These are phyloP conservation scores for Ogataea henricii DNA, from an alignment of 805 yeast species.

Conservation along the genomic window DNA sequence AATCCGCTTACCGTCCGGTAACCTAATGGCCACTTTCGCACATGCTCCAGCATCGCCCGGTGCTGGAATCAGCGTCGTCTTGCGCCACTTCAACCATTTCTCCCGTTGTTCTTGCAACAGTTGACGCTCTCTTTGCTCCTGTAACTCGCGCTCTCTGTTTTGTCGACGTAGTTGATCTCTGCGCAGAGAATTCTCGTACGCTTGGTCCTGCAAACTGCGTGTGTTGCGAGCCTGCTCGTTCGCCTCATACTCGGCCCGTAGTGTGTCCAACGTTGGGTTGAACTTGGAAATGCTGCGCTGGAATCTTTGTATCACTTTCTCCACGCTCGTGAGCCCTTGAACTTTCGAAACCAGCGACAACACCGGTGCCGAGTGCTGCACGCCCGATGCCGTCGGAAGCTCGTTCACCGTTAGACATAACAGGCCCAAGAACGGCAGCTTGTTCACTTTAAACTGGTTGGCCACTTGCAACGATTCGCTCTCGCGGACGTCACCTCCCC, in stretches of 20 bases:
- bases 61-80: conserved; percentile 25
- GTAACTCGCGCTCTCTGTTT: conserved; percentile 36
- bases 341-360: conserved; percentile 61
- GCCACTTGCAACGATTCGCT: conserved; percentile 86
- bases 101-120: conserved; percentile 22
- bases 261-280: conserved; percentile 58
- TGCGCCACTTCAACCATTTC: conserved; percentile 55
- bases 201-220: conserved; percentile 72
- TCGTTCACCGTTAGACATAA: conserved; percentile 64
- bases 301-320: conserved; percentile 42
- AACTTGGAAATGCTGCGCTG: conserved; percentile 45
- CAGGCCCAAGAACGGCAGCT: conserved; percentile 81
- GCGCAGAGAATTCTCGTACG: conserved; percentile 69
- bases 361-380: conserved; percentile 52
- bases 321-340: conserved; percentile 56
- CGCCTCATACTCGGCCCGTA: conserved; percentile 66
- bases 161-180: conserved; percentile 62
- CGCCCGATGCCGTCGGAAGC: conserved; percentile 58
- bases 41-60: conserved; percentile 24
- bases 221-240: conserved; percentile 57
- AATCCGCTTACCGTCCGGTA: conserved; percentile 62
- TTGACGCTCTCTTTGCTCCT: conserved; percentile 20
- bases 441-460: conserved; percentile 66
- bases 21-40: conserved; percentile 71
- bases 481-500: conserved; percentile 87